A percentile compares a stretch with the other conserved stretches of the same genome.
These are phyloP conservation scores for Myxozyma neotropica DNA, from an alignment of 805 yeast species.

Conservation along the genomic window DNA sequence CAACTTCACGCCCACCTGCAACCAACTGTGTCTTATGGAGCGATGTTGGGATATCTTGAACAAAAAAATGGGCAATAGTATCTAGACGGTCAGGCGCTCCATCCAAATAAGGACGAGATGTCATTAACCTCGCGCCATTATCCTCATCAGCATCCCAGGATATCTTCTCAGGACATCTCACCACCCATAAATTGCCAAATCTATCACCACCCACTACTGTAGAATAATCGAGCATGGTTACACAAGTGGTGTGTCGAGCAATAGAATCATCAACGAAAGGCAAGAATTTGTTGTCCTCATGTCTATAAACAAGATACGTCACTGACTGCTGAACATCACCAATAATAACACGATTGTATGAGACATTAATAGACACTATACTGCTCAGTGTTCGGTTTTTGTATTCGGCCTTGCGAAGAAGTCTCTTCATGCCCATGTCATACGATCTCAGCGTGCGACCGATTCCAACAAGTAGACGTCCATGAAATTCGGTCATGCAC, in stretches of 20 bases:
- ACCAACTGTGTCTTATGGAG: constrained; percentile 58
- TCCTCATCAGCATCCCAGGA: constrained; percentile 57
- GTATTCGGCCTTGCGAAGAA: constrained; percentile 65
- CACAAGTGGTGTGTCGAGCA: constrained; percentile 64
- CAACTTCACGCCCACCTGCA: constrained; percentile 64
- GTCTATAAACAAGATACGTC: constrained; percentile 57
- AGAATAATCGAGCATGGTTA: constrained; percentile 66
- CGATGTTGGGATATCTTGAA: constrained; percentile 71
- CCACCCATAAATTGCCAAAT: constrained; percentile 75
- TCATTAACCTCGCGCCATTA: constrained; percentile 46
- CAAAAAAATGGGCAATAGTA: constrained; percentile 57
- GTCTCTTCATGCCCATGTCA: constrained; percentile 77
- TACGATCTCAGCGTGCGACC: constrained; percentile 58
- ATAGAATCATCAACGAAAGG: constrained; percentile 71
- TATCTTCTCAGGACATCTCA: constrained; percentile 59
- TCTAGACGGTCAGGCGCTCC: constrained; percentile 60
- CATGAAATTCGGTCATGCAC: constrained; percentile 59
- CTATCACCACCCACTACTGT: constrained; percentile 85
- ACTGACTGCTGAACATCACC: constrained; percentile 76
- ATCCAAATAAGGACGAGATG: constrained; percentile 46
- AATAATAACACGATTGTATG: constrained; percentile 62
- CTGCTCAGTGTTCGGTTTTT: constrained; percentile 49
- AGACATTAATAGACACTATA: constrained; percentile 58
- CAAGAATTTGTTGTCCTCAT: constrained; percentile 49
- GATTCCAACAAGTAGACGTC: constrained; percentile 62